Conservation (phyloP, 1,139 yeast genomes). For the Yamadazyma diospyri region DNA sequence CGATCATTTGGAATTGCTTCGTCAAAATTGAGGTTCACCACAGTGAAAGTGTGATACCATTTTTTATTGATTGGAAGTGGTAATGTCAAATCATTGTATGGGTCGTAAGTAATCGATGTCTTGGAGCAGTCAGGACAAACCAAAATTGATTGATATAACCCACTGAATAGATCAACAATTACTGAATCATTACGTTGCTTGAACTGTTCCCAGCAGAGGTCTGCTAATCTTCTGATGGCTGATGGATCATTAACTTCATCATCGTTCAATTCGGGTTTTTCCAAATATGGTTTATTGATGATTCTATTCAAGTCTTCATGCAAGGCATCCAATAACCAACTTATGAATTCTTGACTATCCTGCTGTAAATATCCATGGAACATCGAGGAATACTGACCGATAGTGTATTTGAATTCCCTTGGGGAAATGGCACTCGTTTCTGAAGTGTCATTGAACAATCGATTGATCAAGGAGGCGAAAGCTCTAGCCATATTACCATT, state of each 20-base stretch:
- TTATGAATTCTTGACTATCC: constrained; percentile 92
- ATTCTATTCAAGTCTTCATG: constrained; percentile 93
- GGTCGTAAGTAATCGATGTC: constrained; percentile 88
- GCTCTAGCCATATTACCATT: constrained; percentile 75
- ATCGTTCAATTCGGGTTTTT: constrained; percentile 75
- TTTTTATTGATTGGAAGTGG: constrained; percentile 78
- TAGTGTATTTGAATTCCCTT: constrained; percentile 69
- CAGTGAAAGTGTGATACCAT: constrained; percentile 67
- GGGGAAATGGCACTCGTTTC: constrained; percentile 47
- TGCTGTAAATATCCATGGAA: constrained; percentile 91
- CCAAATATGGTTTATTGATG: constrained; percentile 76
- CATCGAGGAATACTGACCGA: constrained; percentile 78
- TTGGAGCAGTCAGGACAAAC: constrained; percentile 83
- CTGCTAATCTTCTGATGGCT: constrained; percentile 62
- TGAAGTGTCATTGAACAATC: constrained; percentile 41
- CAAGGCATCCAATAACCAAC: constrained; percentile 84
- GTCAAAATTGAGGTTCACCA: constrained; percentile 54
- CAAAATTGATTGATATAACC: constrained; percentile 83
- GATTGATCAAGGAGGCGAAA: constrained; percentile 64
- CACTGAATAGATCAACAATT: constrained; percentile 82
- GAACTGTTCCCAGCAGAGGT: constrained; percentile 79
- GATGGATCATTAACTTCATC: constrained; percentile 54
- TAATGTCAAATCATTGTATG: constrained; percentile 84
- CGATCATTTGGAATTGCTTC: constrained; percentile 27
- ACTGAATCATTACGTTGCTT: constrained; percentile 80